phyloP scores from a whole-genome alignment of 2,329 filamentous ascomycete genomes.

The Stachybotrys chartarum region DNA sequence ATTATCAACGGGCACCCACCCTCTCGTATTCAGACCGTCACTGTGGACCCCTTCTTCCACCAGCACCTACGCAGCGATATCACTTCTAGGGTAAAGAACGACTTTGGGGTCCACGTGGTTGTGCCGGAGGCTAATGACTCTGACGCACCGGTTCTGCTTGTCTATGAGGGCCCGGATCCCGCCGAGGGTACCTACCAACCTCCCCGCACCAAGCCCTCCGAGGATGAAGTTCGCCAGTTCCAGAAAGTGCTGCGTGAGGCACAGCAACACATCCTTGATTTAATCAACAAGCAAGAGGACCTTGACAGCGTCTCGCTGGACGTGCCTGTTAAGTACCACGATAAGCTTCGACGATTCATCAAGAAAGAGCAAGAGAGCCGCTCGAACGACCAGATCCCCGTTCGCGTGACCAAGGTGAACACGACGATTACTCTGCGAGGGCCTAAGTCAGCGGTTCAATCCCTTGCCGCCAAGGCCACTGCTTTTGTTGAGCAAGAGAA shows the following conservation, averaged over 20 bases:
- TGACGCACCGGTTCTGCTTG: slow-evolving; percentile 59
- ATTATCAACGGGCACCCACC: slow-evolving; percentile 70
- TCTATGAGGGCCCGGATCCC: slow-evolving; percentile 61
- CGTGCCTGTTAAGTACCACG: slow-evolving; percentile 56
- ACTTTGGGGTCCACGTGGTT: slow-evolving; percentile 67
- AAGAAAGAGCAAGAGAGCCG: slow-evolving; percentile 55
- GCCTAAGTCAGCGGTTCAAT: slow-evolving; percentile 63
- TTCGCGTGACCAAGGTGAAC: slow-evolving; percentile 51
- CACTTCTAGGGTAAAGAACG: slow-evolving; percentile 54
- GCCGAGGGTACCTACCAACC: slow-evolving; percentile 41
- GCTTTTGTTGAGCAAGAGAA: slow-evolving; percentile 82
- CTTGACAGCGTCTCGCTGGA: slow-evolving; percentile 45
- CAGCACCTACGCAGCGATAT: slow-evolving; percentile 61
- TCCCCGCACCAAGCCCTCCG: slow-evolving; percentile 44
- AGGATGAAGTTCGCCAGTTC: slow-evolving; percentile 45
- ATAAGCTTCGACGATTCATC: slow-evolving; percentile 56
- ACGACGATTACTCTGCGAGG: slow-evolving; percentile 68
- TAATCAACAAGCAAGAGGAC: slow-evolving; percentile 52
- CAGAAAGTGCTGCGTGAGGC: slow-evolving; percentile 49
- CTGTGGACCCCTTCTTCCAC: slow-evolving; percentile 75
- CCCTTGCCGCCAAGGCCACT: slow-evolving; percentile 64
- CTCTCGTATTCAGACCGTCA: slow-evolving; percentile 57
- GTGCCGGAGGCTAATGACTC: slow-evolving; percentile 58
- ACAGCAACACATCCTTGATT: slow-evolving; percentile 46
- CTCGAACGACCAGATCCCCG: slow-evolving; percentile 49